Evolutionary conservation across 805 yeast genomes (phyloP).

Genomic region (Metschnikowia continentalis): DNA sequence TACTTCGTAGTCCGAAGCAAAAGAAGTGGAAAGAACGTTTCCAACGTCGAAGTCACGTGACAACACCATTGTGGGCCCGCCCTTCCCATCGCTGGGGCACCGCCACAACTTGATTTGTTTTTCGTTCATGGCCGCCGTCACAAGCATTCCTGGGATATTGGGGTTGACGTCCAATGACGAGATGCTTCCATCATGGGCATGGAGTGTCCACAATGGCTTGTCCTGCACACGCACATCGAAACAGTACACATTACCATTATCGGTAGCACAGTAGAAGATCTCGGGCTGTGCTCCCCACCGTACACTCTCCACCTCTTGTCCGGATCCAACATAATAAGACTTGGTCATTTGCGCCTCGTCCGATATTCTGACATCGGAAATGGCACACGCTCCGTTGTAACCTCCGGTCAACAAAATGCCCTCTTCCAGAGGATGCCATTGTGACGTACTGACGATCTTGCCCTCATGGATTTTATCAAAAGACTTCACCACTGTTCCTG

Average conservation of each 20-base stretch:
- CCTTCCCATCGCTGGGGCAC: conserved; percentile 39
- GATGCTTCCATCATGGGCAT: conserved; percentile 95
- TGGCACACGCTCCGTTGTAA: conserved; percentile 76
- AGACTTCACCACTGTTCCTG: conserved; percentile 73
- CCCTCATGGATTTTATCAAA: conserved; percentile 66
- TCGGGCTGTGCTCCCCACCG: conserved; percentile 59
- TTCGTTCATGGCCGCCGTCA: conserved; percentile 90
- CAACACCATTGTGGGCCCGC: conserved; percentile 79
- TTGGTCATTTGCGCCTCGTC: conserved; percentile 58
- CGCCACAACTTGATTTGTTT: conserved; percentile 86
- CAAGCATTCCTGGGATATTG: conserved; percentile 65
- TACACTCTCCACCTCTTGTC: conserved; percentile 82
- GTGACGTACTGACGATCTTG: conserved; percentile 78
- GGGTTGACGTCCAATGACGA: conserved; percentile 71
- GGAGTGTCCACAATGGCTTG: conserved; percentile 87
- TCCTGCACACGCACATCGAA: conserved; percentile 73
- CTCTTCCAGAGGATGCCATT: conserved; percentile 73
- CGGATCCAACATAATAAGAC: conserved; percentile 55
- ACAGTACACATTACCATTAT: conserved; percentile 82
- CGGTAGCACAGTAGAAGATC: conserved; percentile 82
- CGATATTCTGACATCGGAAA: conserved; percentile 80
- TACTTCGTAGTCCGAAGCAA: conserved; percentile 83
- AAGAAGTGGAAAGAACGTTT: conserved; percentile 75
- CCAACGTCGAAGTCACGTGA: conserved; percentile 94
- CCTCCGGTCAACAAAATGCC: conserved; percentile 84